These are phyloP conservation scores for Phytophthora tubulina DNA, from an alignment of 352 stramenopile species.

Conservation along the genomic window DNA sequence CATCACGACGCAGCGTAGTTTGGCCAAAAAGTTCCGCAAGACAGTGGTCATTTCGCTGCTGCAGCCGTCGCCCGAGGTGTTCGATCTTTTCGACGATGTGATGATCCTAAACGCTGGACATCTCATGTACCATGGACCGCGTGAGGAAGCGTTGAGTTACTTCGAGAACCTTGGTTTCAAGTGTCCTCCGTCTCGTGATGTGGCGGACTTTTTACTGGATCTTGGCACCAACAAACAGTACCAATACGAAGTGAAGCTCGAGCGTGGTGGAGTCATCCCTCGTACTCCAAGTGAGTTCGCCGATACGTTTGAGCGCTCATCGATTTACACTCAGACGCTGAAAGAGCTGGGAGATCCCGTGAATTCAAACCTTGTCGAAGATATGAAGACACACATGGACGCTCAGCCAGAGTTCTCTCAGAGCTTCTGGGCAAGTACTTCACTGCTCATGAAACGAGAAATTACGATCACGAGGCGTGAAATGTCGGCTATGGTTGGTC, in stretches of 20 bases:
- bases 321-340: constrained; percentile 15
- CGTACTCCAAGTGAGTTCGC: constrained; percentile 36
- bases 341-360: neutral
- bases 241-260: constrained; percentile 33
- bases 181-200: constrained; percentile 57
- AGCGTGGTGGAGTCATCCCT: constrained; percentile 2
- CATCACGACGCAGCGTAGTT: constrained; percentile 8
- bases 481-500: constrained; percentile 31
- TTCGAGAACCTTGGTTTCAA: constrained; percentile 35
- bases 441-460: constrained; percentile 35
- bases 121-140: constrained; percentile 74
- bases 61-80: constrained; percentile 57
- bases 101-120: constrained; percentile 76
- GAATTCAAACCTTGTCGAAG: constrained; percentile 10
- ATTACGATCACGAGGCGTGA: constrained; percentile 36
- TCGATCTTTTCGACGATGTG: constrained; percentile 61
- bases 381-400: constrained; percentile 16
- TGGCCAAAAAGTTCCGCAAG: constrained; percentile 33
- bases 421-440: constrained; percentile 28
- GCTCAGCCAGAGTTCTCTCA: constrained; percentile 38
- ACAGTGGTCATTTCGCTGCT: constrained; percentile 63
- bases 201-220: constrained; percentile 93
- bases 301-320: constrained; percentile 55
- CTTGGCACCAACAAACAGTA: constrained; percentile 49
- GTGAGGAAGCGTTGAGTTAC: constrained; percentile 17